phyloP scores from a whole-genome alignment of 1,284 basidiomycete genomes.

The Ustilago loliicola region DNA sequence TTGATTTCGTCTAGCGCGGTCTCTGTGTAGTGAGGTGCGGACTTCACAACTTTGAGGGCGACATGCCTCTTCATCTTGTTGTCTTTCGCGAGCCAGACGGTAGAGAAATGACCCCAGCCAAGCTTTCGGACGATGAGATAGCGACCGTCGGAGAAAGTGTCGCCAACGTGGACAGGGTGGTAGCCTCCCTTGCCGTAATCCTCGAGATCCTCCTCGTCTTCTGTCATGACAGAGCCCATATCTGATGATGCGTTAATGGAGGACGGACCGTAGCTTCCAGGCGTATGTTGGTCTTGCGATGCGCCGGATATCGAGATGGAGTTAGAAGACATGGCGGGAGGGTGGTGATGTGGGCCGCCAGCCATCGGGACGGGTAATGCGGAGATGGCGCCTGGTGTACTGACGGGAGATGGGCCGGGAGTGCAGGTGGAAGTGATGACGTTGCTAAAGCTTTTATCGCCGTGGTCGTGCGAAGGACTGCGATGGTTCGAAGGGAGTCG shows the following conservation, averaged over 20 bases:
- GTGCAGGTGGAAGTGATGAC: slow-evolving; percentile 59
- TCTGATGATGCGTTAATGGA: slow-evolving; percentile 54
- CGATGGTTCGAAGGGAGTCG: no score
- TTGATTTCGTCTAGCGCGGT: slow-evolving; percentile 99
- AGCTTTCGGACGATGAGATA: slow-evolving; percentile 95
- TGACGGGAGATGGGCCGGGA: slow-evolving; percentile 56
- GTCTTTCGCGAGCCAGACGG: slow-evolving; percentile 71
- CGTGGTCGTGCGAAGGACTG: slow-evolving; percentile 39
- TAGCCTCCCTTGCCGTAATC: slow-evolving; percentile 78
- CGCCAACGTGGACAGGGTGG: slow-evolving; percentile 94
- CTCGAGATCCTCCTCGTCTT: slow-evolving; percentile 72
- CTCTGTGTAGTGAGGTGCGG: slow-evolving; percentile 95
- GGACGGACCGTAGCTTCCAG: slow-evolving; percentile 44
- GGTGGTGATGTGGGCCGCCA: slow-evolving; percentile 38
- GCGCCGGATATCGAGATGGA: slow-evolving; percentile 49
- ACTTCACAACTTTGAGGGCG: slow-evolving; percentile 98
- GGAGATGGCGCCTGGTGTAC: slow-evolving; percentile 48
- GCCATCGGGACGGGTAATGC: slow-evolving; percentile 50
- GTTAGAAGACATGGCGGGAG: slow-evolving; percentile 36
- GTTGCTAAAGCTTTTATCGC: slow-evolving; percentile 51
- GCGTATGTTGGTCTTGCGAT: slow-evolving; percentile 44
- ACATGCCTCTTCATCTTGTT: slow-evolving; percentile 91
- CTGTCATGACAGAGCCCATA: slow-evolving; percentile 67
- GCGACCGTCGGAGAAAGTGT: slow-evolving; percentile 86
- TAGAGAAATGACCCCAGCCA: slow-evolving; percentile 94